Evolutionary conservation across 2,329 filamentous ascomycete species (phyloP), one percentile per base, ranked within the genome.

Genomic region (Hypoxylon sp.): DNA sequence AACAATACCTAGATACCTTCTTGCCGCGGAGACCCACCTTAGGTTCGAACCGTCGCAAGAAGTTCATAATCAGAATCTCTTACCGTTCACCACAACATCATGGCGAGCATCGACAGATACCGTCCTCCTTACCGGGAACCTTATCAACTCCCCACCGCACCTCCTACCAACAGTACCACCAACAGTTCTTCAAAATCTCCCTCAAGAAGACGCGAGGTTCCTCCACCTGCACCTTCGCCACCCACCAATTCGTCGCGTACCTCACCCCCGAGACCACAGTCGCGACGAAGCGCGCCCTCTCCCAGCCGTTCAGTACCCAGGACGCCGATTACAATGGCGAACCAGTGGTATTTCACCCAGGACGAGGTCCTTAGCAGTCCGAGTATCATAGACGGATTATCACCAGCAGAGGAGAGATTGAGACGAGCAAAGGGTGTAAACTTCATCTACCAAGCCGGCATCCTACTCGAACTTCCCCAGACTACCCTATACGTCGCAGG

Each of bases 371-470:
- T 88, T 56, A 92, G 91, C 75, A 91, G 93, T 5, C 96, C 96
- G 0, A 96, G 93, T 55, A 90, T 96, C 63, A 80, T 94, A 12
- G 92, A 97, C 71, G 95, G 95, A 21, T 87, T 98, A 76, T 78
- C 88, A 7, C 85, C 89, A 2, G 87, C 89, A 29, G 90, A 96
- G 75, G 96, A 98, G 81, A 86, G 93, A 67, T 85, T 91, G 70
- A 85, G 92, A 63, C 88, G 96, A 60, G 91, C 92, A 65, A 98
- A 98, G 78, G 95, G 96, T 48, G 91, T 97, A 76, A 97, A 97
- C 78, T 99, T 99, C 80, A 97, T 99, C 74, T 90, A 93, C 68
- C 94, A 97, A 78, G 93, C 95, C 46, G 96, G 95, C 69, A 93
- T 97, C 71, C 89, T 97, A 82, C 87, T 98, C 55, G 95, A 97